Evolutionary conservation across 805 yeast species (phyloP).

Genomic region (Metschnikowia matae): DNA sequence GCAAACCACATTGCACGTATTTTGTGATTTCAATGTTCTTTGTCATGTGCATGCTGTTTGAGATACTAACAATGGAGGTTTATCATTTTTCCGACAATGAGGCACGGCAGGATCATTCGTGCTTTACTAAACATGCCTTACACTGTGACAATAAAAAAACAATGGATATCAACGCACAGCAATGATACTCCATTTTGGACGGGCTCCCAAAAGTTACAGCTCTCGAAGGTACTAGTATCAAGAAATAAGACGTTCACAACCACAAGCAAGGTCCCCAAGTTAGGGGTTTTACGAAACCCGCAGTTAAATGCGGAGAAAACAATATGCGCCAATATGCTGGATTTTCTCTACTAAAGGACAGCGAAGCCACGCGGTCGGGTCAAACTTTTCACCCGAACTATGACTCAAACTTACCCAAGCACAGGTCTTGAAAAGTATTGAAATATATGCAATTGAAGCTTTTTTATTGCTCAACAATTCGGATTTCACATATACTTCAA

Average conservation of each 20-base stretch:
- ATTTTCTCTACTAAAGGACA: not conserved
- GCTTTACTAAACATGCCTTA: not conserved
- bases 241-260: not conserved
- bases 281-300: not conserved
- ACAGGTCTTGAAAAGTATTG: not conserved
- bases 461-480: not conserved
- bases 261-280: not conserved
- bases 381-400: not conserved
- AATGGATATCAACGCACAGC: not conserved
- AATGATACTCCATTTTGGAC: not conserved
- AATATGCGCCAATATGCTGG: not conserved
- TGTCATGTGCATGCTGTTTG: not conserved
- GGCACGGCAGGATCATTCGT: not conserved
- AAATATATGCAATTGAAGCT: conserved; percentile 1
- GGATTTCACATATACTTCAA: not conserved
- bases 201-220: not conserved
- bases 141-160: not conserved
- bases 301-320: not conserved
- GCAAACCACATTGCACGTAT: not conserved
- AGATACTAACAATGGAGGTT: not conserved
- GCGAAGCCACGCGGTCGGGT: not conserved
- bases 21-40: not conserved
- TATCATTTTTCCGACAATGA: not conserved
- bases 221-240: not conserved
- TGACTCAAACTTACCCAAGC: not conserved